Percentiles rank a stretch among this genome's conserved stretches.
phyloP scores from a whole-genome alignment of 2,329 filamentous ascomycete genomes.

The Fragosphaeria purpurea region DNA sequence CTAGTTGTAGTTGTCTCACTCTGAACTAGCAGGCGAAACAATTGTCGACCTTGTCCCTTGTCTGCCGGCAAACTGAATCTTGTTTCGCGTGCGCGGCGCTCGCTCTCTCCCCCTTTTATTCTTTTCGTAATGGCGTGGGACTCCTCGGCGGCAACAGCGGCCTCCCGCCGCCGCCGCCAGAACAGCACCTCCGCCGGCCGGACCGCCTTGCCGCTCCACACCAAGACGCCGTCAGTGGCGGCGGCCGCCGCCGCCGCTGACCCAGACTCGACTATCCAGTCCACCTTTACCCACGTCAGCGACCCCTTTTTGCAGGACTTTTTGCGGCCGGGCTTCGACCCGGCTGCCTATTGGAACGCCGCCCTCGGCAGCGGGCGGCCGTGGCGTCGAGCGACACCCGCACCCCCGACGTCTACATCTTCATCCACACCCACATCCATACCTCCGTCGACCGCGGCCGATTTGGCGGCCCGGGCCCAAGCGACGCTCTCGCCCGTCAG shows the following conservation, averaged over 20 bases:
- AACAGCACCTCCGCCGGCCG: slow-evolving; percentile 32
- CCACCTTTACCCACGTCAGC: slow-evolving; percentile 52
- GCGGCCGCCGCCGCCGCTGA: not conserved
- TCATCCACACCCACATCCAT: slow-evolving; percentile 11
- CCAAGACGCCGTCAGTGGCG: too few species aligned
- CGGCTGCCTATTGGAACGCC: slow-evolving; percentile 75
- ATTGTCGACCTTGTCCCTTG: too few species aligned
- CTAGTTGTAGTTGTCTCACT: too few species aligned
- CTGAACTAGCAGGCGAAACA: too few species aligned
- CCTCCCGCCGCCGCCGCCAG: slow-evolving; percentile 35
- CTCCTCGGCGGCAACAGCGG: slow-evolving; percentile 20
- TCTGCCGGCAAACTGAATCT: too few species aligned
- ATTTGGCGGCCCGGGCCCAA: slow-evolving; percentile 69
- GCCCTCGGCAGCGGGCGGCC: slow-evolving; percentile 53
- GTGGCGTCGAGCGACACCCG: not conserved
- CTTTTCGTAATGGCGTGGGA: slow-evolving; percentile 27
- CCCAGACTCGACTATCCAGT: slow-evolving; percentile 24
- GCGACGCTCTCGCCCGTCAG: slow-evolving; percentile 78
- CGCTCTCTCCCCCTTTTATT: too few species aligned
- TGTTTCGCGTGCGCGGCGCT: too few species aligned
- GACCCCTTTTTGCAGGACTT: slow-evolving; percentile 70
- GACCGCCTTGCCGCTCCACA: slow-evolving; percentile 19
- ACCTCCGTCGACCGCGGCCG: slow-evolving; percentile 15
- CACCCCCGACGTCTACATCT: slow-evolving; percentile 10
- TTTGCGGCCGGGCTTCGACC: slow-evolving; percentile 70